Evolutionary conservation across 164 flowering plant genomes (phyloP), one percentile per base, ranked within the genome.

Genomic region (Amborella trichopoda): DNA sequence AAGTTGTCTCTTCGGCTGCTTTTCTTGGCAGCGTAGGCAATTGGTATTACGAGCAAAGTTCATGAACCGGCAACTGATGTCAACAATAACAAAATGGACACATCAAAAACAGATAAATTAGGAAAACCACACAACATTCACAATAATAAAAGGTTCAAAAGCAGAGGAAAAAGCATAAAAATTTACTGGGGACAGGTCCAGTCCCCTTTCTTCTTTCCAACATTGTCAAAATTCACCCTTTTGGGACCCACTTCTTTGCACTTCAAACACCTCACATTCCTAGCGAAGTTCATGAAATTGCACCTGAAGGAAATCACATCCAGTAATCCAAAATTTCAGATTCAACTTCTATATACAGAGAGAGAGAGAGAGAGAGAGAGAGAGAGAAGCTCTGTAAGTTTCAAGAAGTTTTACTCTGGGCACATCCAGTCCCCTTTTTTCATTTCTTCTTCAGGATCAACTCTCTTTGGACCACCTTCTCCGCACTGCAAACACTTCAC

Each of bases 371-470:
- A 8, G 14, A 30, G 11, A 30, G 9, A 30, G 34, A 1, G 14
- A 0, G 14, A 30, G 1, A 16, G 25, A 6, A 8, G 16, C 20
- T 50, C 8, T 4, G 33, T 17, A 39, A 12, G 12, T 10, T 36
- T 20, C 6, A 18, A 41, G 34, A 1, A 4, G 47, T 68, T 76
- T 72, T 68, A 87, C 96, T 66, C 40, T 33, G 76, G 64, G 53
- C 96, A 87, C 44, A 59, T 67, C 96, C 94, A 87, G 52, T 87
- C 96, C 33, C 96, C 96, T 61, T 68, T 69, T 70, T 83, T 81
- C 85, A 68, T 81, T 66, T 74, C 76, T 37, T 55, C 44, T 44
- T 44, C 56, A 37, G 14, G 45, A 39, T 44, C 16, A 28, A 54
- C 63, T 61, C 58, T 73, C 61, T 64, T 69, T 6, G 90, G 86